Conservation (phyloP, 768 basidiomycete species). For the Leucocoprinus birnbaumii region DNA sequence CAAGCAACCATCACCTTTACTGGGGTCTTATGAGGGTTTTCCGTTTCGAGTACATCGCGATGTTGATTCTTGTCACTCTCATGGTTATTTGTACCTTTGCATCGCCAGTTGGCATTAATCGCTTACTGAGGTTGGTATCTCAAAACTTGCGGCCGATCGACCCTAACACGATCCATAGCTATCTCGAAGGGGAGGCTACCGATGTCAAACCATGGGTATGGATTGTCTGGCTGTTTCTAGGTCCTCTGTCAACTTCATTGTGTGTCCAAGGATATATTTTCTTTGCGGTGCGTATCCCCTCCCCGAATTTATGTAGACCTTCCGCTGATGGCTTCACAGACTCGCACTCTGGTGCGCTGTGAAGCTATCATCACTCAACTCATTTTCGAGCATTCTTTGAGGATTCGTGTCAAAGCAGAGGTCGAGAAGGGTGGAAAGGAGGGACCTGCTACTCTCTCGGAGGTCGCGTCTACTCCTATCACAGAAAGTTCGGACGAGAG, state of each 20-base stretch:
- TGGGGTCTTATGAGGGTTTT: slow-evolving; percentile 39
- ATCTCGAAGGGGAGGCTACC: slow-evolving; percentile 53
- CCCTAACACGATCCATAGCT: slow-evolving; percentile 26
- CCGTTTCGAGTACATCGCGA: slow-evolving; percentile 28
- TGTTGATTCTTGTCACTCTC: slow-evolving; percentile 25
- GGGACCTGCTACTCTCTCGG: slow-evolving; percentile 11
- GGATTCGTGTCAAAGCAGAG: slow-evolving; percentile 57
- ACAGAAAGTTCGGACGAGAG: not conserved
- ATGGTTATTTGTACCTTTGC: slow-evolving; percentile 27
- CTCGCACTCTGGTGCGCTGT: slow-evolving; percentile 41
- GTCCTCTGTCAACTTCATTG: slow-evolving; percentile 40
- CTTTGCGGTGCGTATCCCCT: slow-evolving; percentile 37
- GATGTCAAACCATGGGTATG: slow-evolving; percentile 65
- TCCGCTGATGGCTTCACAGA: slow-evolving; percentile 20
- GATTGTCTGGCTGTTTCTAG: slow-evolving; percentile 49
- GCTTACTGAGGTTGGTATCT: slow-evolving; percentile 32
- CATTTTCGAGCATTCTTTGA: slow-evolving; percentile 44
- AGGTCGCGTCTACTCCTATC: slow-evolving; percentile 16
- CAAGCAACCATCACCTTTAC: slow-evolving; percentile 38
- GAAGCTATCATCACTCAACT: slow-evolving; percentile 45
- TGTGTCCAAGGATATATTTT: slow-evolving; percentile 55
- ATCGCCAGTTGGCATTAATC: slow-evolving; percentile 36
- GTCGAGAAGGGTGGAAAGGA: slow-evolving; percentile 12
- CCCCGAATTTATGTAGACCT: too few species aligned
- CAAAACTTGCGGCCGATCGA: not conserved